A percentile compares a stretch with the other conserved stretches of the same genome.
These are phyloP conservation scores for Apiotrichum gracile DNA, from an alignment of 1,284 basidiomycete genomes.

Conservation along the genomic window DNA sequence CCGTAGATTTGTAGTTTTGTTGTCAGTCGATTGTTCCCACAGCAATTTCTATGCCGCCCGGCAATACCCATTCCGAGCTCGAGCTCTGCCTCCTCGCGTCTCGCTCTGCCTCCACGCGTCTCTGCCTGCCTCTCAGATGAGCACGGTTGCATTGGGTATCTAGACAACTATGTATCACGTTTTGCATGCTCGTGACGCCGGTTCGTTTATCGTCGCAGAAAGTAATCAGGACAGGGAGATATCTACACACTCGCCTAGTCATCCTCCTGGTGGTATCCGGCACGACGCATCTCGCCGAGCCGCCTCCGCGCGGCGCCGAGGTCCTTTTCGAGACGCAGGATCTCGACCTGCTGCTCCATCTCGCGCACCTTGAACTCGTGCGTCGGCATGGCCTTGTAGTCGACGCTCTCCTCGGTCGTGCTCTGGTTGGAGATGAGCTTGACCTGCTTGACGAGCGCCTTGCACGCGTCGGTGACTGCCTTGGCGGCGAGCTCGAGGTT, in stretches of 20 bases:
- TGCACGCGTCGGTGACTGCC: constrained; percentile 98
- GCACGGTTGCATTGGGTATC: constrained; percentile 6
- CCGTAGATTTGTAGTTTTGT: too few relatives aligned
- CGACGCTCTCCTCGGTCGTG: constrained; percentile 68
- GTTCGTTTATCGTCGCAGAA: too few relatives aligned
- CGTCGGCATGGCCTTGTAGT: constrained; percentile 86
- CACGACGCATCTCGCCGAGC: constrained; percentile 82
- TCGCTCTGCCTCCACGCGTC: background rate
- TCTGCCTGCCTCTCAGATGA: background rate
- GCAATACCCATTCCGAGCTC: too few relatives aligned
- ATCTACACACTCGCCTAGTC: constrained; percentile 15
- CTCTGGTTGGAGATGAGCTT: constrained; percentile 87
- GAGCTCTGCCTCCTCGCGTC: too few relatives aligned
- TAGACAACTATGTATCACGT: constrained; percentile 7
- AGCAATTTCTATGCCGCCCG: too few relatives aligned
- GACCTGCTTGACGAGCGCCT: constrained; percentile 92
- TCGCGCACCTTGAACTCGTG: constrained; percentile 96
- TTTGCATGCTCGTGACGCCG: background rate
- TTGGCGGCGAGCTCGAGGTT: constrained; percentile 92
- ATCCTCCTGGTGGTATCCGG: constrained; percentile 57
- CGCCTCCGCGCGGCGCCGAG: constrained; percentile 78
- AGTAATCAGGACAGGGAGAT: too few relatives aligned
- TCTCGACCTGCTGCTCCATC: constrained; percentile 99
- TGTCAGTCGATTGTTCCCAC: too few relatives aligned
- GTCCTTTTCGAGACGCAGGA: constrained; percentile 93